Conservation (phyloP, 495 filamentous ascomycete genomes). For the Hypoxylon subgilvum region DNA sequence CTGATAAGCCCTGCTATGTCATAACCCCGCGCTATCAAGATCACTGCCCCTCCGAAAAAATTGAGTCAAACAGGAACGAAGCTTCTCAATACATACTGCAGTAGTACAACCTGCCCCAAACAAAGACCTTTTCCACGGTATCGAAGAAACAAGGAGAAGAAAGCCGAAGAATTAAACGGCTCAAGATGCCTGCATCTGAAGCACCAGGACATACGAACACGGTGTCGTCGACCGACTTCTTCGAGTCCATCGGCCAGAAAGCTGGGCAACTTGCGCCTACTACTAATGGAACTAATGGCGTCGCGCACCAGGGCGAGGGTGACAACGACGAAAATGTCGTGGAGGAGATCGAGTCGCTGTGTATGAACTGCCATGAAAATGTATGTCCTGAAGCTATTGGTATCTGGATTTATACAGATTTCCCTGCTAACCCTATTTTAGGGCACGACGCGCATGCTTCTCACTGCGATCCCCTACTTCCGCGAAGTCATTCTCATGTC, state of each 20-base stretch:
- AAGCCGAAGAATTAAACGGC: not conserved
- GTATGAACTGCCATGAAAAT: conserved; percentile 74
- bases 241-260: conserved; percentile 62
- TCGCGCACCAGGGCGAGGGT: conserved; percentile 43
- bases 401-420: not conserved
- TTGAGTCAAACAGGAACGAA: conserved; percentile 28
- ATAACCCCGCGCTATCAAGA: conserved; percentile 41
- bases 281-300: conserved; percentile 41
- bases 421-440: conserved; percentile 42
- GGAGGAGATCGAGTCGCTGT: conserved; percentile 63
- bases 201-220: conserved; percentile 17
- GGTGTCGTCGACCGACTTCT: conserved; percentile 48
- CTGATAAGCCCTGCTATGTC: conserved; percentile 30
- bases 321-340: conserved; percentile 64
- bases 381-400: conserved; percentile 57
- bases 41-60: conserved; percentile 42
- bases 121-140: not conserved
- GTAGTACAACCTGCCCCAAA: not conserved
- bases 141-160: not conserved
- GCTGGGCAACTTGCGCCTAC: conserved; percentile 52
- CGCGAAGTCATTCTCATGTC: conserved; percentile 96
- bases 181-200: conserved; percentile 19
- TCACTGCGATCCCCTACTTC: conserved; percentile 94
- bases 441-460: conserved; percentile 83
- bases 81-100: not conserved